Conservation (phyloP, 371 early-diverging fungal species). For the Syncephalastrum contaminatum region DNA sequence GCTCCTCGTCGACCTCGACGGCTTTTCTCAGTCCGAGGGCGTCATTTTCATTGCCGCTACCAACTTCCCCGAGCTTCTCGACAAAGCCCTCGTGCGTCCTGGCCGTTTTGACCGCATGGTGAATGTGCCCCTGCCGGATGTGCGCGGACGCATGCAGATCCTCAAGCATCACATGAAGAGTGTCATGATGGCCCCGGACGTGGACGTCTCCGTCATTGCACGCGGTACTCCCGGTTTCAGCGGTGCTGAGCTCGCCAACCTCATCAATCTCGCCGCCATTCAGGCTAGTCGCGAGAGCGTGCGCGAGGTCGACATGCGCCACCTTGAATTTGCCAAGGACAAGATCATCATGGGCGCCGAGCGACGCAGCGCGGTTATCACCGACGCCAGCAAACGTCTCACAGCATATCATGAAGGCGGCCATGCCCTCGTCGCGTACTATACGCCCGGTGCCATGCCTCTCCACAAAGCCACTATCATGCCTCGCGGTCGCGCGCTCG, state of each 20-base stretch:
- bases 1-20: slow-evolving; percentile 94
- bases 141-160: slow-evolving; percentile 92
- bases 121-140: slow-evolving; percentile 96
- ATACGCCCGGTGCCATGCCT: slow-evolving; percentile 95
- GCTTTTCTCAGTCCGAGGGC: slow-evolving; percentile 91
- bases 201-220: slow-evolving; percentile 84
- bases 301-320: slow-evolving; percentile 66
- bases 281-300: slow-evolving; percentile 82
- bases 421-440: slow-evolving; percentile 93
- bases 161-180: slow-evolving; percentile 88
- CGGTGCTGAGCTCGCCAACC: slow-evolving; percentile 96
- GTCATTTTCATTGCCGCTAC: slow-evolving; percentile 99
- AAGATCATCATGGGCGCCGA: slow-evolving; percentile 98
- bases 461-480: slow-evolving; percentile 98
- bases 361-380: slow-evolving; percentile 87
- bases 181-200: slow-evolving; percentile 59
- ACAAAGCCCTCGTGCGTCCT: slow-evolving; percentile 96
- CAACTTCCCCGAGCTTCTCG: slow-evolving; percentile 97
- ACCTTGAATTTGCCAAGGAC: slow-evolving; percentile 97
- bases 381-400: slow-evolving; percentile 79
- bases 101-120: slow-evolving; percentile 98
- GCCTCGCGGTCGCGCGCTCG: slow-evolving; percentile 92
- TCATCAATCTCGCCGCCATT: slow-evolving; percentile 96
- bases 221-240: slow-evolving; percentile 98
- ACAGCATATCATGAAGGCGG: slow-evolving; percentile 99